Percentiles rank a stretch among this genome's conserved stretches.
Conservation (phyloP, 345 rosid species). For the Alliaria petiolata region DNA sequence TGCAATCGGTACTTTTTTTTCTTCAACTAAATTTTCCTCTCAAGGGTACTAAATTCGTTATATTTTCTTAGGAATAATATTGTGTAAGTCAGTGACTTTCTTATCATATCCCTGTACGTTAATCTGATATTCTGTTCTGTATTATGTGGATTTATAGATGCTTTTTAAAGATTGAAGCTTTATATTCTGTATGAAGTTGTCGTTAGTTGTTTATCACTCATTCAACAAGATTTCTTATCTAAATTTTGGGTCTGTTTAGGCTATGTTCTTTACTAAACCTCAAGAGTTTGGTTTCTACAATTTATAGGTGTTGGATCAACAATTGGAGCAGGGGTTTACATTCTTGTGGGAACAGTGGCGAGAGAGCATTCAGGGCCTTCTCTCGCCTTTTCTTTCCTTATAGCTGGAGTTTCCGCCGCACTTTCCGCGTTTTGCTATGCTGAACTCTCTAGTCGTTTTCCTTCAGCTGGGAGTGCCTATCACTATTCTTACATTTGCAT, state of each 20-base stretch:
- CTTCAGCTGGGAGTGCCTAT: constrained; percentile 98
- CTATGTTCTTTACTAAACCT: background rate
- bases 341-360: constrained; percentile 98
- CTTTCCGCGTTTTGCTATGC: constrained; percentile 97
- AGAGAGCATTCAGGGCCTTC: constrained; percentile 98
- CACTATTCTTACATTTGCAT: constrained; percentile 93
- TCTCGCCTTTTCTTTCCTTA: constrained; percentile 74
- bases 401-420: constrained; percentile 93
- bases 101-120: too few species aligned
- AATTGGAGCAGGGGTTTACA: constrained; percentile 96
- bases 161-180: too few species aligned
- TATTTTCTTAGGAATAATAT: too few species aligned
- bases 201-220: too few species aligned
- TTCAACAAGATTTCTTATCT: too few species aligned
- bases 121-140: too few species aligned
- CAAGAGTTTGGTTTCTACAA: background rate
- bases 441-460: constrained; percentile 87
- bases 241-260: background rate
- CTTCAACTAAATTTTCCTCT: too few species aligned
- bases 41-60: too few species aligned
- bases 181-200: too few species aligned
- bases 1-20: too few species aligned
- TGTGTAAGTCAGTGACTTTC: too few species aligned
- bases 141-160: too few species aligned
- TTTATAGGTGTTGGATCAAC: constrained; percentile 87